These are phyloP conservation scores for Pythium pectinolyticum DNA, from an alignment of 352 stramenopile species.

Conservation along the genomic window DNA sequence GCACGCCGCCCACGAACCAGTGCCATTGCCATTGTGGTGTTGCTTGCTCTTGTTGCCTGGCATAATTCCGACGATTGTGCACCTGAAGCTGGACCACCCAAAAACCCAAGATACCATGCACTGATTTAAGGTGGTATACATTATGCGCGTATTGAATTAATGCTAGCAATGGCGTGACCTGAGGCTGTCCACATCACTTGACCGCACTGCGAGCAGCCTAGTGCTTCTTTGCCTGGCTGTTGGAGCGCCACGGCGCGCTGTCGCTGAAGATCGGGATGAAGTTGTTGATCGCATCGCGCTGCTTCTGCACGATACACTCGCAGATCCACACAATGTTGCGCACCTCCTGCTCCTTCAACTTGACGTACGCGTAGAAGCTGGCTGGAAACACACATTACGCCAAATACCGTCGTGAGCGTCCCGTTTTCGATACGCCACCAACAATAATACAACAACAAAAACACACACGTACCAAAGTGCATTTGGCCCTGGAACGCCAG, in stretches of 20 bases:
- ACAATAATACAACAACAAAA: background rate
- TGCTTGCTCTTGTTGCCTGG: slow-evolving; percentile 11
- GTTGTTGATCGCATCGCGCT: slow-evolving; percentile 99
- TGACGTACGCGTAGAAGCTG: slow-evolving; percentile 99
- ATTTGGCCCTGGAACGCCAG: slow-evolving; percentile 99
- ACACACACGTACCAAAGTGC: slow-evolving; percentile 89
- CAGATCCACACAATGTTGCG: slow-evolving; percentile 99
- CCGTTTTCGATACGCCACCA: too few species aligned
- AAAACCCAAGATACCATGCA: slow-evolving; percentile 7
- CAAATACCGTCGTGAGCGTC: background rate
- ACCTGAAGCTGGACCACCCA: slow-evolving; percentile 5
- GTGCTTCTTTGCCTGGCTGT: slow-evolving; percentile 61
- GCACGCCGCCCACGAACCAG: background rate
- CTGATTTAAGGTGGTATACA: slow-evolving; percentile 4
- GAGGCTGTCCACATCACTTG: too few species aligned
- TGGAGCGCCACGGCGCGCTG: slow-evolving; percentile 90
- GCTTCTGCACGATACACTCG: slow-evolving; percentile 98
- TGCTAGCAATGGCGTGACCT: background rate
- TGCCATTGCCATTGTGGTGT: background rate
- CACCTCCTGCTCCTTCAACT: slow-evolving; percentile 99
- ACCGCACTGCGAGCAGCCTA: slow-evolving; percentile 1
- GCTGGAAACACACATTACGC: slow-evolving; percentile 9
- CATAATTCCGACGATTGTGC: slow-evolving; percentile 4
- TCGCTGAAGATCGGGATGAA: slow-evolving; percentile 99
- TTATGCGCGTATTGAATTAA: slow-evolving; percentile 6